Evolutionary conservation across 192 early-diverging fungal genomes (phyloP).

Genomic region (Backusella circina): DNA sequence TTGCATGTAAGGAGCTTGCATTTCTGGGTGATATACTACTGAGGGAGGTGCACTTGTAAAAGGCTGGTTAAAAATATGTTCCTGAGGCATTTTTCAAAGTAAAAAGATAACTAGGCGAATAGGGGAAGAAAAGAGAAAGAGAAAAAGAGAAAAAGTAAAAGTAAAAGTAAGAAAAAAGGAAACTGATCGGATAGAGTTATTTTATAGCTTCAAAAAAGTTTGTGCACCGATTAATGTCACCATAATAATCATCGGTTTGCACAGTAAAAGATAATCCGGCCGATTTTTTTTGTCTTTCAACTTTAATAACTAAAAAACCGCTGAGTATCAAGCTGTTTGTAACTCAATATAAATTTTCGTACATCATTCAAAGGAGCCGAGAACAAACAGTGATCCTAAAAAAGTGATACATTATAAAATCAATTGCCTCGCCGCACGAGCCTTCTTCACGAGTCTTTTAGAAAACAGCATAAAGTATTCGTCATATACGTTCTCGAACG

Average conservation of each 20-base stretch:
- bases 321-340: neutral
- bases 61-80: neutral
- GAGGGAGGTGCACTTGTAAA: neutral
- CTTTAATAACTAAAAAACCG: neutral
- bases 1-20: neutral
- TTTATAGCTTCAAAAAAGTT: neutral
- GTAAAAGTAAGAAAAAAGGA: neutral
- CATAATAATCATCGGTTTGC: neutral
- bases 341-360: conserved; percentile 6
- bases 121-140: neutral
- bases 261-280: neutral
- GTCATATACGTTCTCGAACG: conserved; percentile 1
- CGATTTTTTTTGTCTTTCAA: neutral
- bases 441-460: neutral
- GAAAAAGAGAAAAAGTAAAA: neutral
- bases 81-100: neutral
- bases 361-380: conserved; percentile 2
- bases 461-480: neutral
- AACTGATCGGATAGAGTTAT: neutral
- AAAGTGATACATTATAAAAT: neutral
- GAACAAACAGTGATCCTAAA: neutral
- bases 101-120: neutral
- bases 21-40: neutral
- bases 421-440: neutral
- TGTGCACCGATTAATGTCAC: neutral